Percentiles rank a stretch among this genome's conserved stretches.
Conservation (phyloP, 2,329 filamentous ascomycete species). For the Calonectria pseudoreteaudii region DNA sequence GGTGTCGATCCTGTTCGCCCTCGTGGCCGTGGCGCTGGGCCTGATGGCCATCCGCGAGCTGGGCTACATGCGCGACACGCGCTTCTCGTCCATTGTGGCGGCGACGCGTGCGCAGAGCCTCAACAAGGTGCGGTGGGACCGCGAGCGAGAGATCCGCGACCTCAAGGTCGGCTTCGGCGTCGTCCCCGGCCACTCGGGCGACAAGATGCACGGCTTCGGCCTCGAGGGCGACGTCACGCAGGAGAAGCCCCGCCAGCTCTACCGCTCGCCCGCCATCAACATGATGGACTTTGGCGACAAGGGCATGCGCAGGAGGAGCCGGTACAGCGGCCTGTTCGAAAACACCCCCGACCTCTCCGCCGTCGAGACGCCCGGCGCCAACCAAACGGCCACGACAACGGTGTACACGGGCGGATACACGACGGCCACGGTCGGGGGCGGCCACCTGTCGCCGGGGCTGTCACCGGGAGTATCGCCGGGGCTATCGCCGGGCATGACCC, state of each 20-base stretch:
- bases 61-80: constrained; percentile 38
- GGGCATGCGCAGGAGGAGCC: constrained; percentile 34
- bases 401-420: background rate
- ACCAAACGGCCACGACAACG: background rate
- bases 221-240: constrained; percentile 42
- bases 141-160: constrained; percentile 29
- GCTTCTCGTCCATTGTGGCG: constrained; percentile 42
- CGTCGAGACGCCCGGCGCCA: background rate
- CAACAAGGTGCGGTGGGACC: constrained; percentile 39
- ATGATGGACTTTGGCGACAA: constrained; percentile 39
- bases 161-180: constrained; percentile 40
- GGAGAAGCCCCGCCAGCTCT: constrained; percentile 33
- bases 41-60: constrained; percentile 39
- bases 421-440: background rate
- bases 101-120: constrained; percentile 39
- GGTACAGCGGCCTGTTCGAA: constrained; percentile 29
- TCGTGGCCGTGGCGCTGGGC: constrained; percentile 29
- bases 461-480: background rate
- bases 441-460: background rate
- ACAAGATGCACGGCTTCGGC: constrained; percentile 38
- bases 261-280: constrained; percentile 35
- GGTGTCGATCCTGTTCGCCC: constrained; percentile 29
- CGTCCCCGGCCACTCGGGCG: constrained; percentile 35
- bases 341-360: background rate
- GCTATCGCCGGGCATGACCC: background rate